Conservation (phyloP, 371 early-diverging fungal species). For the Mortierella sp. region DNA sequence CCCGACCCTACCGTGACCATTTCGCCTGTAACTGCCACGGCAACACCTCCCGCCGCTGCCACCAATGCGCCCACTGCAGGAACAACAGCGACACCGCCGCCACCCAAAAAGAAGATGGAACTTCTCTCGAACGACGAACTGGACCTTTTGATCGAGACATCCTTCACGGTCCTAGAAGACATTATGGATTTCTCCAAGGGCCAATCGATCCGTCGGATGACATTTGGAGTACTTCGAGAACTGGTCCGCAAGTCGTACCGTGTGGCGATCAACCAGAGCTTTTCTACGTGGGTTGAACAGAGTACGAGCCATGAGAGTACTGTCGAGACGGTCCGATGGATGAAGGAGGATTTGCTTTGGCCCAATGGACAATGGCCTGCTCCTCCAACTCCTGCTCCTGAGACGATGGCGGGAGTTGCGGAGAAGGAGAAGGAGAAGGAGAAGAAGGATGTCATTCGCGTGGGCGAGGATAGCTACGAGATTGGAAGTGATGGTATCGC, state of each 20-base stretch:
- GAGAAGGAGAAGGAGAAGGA: constrained; percentile 5
- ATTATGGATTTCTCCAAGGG: constrained; percentile 58
- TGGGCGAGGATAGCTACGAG: constrained; percentile 37
- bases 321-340: constrained; percentile 50
- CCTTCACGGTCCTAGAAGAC: constrained; percentile 54
- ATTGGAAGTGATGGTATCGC: constrained; percentile 42
- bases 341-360: constrained; percentile 57
- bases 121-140: constrained; percentile 50
- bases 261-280: constrained; percentile 52
- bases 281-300: constrained; percentile 47
- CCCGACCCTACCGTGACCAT: not conserved
- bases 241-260: constrained; percentile 56
- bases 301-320: constrained; percentile 47
- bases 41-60: not conserved
- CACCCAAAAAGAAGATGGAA: constrained; percentile 13
- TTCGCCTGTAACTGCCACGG: not conserved
- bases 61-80: not conserved
- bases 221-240: constrained; percentile 52
- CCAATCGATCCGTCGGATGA: constrained; percentile 57
- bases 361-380: constrained; percentile 53
- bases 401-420: not conserved
- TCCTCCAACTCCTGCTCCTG: not conserved
- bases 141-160: constrained; percentile 51
- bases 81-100: not conserved
- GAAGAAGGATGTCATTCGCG: constrained; percentile 19